phyloP scores from a whole-genome alignment of 2,329 filamentous ascomycete genomes.

The Xylariaceae sp. region DNA sequence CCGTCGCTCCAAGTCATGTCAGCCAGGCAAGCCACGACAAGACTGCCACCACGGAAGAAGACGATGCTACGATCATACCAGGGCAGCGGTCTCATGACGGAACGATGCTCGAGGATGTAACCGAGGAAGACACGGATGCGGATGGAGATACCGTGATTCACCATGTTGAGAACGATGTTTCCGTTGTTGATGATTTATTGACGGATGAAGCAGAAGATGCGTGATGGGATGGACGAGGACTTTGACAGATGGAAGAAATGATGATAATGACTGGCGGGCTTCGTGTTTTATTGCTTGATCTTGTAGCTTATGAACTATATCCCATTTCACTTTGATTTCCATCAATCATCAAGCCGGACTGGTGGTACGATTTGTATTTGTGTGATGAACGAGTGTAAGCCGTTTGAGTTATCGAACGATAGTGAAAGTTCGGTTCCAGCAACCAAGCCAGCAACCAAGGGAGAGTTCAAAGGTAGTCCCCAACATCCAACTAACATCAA shows the following conservation, averaged over 20 bases:
- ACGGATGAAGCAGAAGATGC: conserved; percentile 12
- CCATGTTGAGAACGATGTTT: conserved; percentile 3
- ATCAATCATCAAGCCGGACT: no score
- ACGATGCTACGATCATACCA: conserved; percentile 8
- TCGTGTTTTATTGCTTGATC: neutral
- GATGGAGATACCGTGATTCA: conserved; percentile 12
- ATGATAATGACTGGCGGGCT: neutral
- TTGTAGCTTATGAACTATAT: neutral
- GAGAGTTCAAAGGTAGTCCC: no score
- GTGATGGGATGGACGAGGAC: neutral
- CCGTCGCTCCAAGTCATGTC: conserved; percentile 9
- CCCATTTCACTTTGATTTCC: neutral
- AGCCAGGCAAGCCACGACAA: conserved; percentile 5
- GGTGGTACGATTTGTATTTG: no score
- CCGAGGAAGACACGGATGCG: conserved; percentile 14
- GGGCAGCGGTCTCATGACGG: conserved; percentile 5
- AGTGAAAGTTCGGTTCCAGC: no score
- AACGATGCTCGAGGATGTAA: conserved; percentile 14
- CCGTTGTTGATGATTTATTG: conserved; percentile 16
- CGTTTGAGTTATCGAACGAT: no score
- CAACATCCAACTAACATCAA: no score
- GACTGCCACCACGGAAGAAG: conserved; percentile 4
- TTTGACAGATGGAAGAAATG: neutral
- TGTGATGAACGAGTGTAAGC: no score
- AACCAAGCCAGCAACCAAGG: no score